Conservation (phyloP, 2,329 filamentous ascomycete genomes). For the Lachnellula hyalina region DNA sequence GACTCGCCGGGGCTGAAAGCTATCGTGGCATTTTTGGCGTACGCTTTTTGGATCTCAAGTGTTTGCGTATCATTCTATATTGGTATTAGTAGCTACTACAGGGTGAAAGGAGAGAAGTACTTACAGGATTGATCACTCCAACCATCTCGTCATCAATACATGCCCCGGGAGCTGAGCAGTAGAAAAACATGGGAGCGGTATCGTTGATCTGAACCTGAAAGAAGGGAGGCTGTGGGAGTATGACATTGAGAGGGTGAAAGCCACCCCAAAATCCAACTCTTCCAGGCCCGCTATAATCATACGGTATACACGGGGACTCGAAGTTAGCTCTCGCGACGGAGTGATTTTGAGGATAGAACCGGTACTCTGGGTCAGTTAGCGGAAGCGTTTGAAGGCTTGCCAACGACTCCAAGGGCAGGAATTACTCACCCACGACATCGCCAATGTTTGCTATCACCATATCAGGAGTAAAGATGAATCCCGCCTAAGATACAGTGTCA, state of each 20-base stretch:
- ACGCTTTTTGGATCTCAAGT: constrained; percentile 17
- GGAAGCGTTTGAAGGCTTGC: background rate
- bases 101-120: constrained; percentile 12
- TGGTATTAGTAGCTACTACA: background rate
- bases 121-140: constrained; percentile 68
- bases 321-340: constrained; percentile 57
- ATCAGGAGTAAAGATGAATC: constrained; percentile 18
- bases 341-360: constrained; percentile 59
- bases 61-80: constrained; percentile 22
- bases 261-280: constrained; percentile 50
- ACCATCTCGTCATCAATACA: constrained; percentile 65
- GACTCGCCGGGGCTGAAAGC: constrained; percentile 21
- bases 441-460: constrained; percentile 18
- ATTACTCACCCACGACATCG: constrained; percentile 19
- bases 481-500: constrained; percentile 7
- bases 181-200: constrained; percentile 62
- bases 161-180: constrained; percentile 62
- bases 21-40: constrained; percentile 17
- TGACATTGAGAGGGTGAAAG: constrained; percentile 39
- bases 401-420: background rate
- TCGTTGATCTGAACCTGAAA: constrained; percentile 50
- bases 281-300: constrained; percentile 45
- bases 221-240: constrained; percentile 30
- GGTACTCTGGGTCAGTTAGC: constrained; percentile 37
- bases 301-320: constrained; percentile 55